Evolutionary conservation across 352 stramenopile species (phyloP).

Genomic region (Blastocystis hominis): DNA sequence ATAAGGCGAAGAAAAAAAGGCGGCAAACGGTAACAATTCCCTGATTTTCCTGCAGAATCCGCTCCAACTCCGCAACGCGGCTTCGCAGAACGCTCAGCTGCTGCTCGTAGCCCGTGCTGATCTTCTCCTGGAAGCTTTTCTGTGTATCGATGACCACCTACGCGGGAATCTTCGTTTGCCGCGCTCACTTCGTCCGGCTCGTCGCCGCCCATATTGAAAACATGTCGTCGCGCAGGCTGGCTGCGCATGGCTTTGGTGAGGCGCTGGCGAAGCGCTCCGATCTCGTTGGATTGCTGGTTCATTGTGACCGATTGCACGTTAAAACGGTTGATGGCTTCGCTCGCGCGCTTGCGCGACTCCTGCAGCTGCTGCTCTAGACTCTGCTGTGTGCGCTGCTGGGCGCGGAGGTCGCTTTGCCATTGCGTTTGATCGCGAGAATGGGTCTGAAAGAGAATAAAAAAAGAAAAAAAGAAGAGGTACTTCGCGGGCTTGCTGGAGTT

Average conservation of each 20-base stretch:
- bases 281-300: conserved; percentile 54
- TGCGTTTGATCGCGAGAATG: background rate
- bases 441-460: background rate
- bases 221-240: background rate
- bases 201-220: conserved; percentile 12
- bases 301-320: conserved; percentile 32
- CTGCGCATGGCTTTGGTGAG: background rate
- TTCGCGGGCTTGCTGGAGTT: background rate
- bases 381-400: background rate
- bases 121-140: conserved; percentile 3
- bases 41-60: background rate
- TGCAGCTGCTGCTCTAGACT: background rate
- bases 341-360: background rate
- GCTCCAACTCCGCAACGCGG: conserved; percentile 6
- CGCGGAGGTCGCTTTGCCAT: background rate
- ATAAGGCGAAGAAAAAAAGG: background rate
- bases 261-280: background rate
- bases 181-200: background rate
- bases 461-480: background rate
- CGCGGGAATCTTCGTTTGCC: background rate
- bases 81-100: background rate
- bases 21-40: background rate
- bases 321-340: conserved; percentile 24
- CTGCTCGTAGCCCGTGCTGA: background rate
- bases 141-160: background rate